phyloP scores from a whole-genome alignment of 257 asterid genomes.

The Capsicum baccatum region DNA sequence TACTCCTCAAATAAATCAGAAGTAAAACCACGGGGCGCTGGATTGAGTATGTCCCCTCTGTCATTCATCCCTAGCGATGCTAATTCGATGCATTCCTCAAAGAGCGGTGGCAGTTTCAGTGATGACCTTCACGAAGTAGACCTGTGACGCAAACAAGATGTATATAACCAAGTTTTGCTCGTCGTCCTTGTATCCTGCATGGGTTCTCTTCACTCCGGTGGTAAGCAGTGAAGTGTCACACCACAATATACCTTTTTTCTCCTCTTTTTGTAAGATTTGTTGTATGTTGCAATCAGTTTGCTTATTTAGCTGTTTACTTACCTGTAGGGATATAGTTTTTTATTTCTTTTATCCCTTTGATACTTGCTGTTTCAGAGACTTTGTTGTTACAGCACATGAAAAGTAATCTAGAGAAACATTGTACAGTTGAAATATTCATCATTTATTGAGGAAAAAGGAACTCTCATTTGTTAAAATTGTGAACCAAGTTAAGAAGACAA shows the following conservation, averaged over 20 bases:
- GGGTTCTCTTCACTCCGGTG: slow-evolving; percentile 17
- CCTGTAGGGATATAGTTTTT: too few relatives aligned
- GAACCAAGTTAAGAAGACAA: too few relatives aligned
- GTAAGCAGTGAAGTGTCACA: neutral
- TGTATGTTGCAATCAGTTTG: slow-evolving; percentile 49
- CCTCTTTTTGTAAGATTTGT: slow-evolving; percentile 34
- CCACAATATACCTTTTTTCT: neutral
- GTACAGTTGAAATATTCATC: too few relatives aligned
- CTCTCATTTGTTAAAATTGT: too few relatives aligned
- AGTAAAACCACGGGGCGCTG: too few relatives aligned
- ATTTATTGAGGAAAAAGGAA: too few relatives aligned
- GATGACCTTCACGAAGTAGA: slow-evolving; percentile 97
- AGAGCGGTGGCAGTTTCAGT: slow-evolving; percentile 50
- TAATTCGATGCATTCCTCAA: slow-evolving; percentile 40
- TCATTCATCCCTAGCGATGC: slow-evolving; percentile 45
- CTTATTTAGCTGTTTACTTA: too few relatives aligned
- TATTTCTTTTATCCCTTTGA: too few relatives aligned
- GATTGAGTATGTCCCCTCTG: slow-evolving; percentile 49
- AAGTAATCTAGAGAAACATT: too few relatives aligned
- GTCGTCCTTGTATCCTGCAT: slow-evolving; percentile 1
- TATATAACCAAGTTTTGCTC: slow-evolving; percentile 55
- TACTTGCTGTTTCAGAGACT: too few relatives aligned
- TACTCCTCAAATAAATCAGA: too few relatives aligned
- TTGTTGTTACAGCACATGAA: too few relatives aligned
- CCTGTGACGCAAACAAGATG: slow-evolving; percentile 61